A percentile compares a stretch with the other conserved stretches of the same genome.
Evolutionary conservation across 257 asterid species (phyloP).

Genomic region (Osmanthus fragrans): DNA sequence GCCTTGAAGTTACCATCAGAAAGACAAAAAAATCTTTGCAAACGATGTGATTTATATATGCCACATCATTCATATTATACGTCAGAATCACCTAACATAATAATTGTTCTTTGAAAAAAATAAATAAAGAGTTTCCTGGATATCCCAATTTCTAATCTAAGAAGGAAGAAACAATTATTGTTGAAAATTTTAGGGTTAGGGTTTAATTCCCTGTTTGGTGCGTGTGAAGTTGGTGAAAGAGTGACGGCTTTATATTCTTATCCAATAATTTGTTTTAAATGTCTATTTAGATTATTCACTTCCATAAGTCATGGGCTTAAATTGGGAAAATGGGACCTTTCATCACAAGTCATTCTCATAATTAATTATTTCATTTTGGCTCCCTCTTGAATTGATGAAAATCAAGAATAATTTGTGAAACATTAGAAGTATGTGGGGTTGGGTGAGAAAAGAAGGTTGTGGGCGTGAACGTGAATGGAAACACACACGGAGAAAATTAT

Average conservation of each 20-base stretch:
- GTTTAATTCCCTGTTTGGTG: slow-evolving; percentile 17
- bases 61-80: neutral
- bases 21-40: neutral
- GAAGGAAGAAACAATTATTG: slow-evolving; percentile 13
- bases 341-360: slow-evolving; percentile 25
- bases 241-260: slow-evolving; percentile 52
- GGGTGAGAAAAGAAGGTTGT: no score
- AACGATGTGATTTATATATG: slow-evolving; percentile 18
- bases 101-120: slow-evolving; percentile 5
- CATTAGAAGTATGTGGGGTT: no score
- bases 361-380: slow-evolving; percentile 6
- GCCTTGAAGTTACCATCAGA: no score
- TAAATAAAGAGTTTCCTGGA: neutral
- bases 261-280: slow-evolving; percentile 43
- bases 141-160: neutral
- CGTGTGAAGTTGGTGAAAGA: slow-evolving; percentile 46
- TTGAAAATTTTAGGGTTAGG: slow-evolving; percentile 27
- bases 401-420: neutral
- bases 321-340: slow-evolving; percentile 37
- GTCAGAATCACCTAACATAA: slow-evolving; percentile 3
- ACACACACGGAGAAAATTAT: no score
- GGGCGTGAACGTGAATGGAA: no score
- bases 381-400: neutral
- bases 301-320: slow-evolving; percentile 47
- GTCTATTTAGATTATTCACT: slow-evolving; percentile 39